Conservation (phyloP, 78 protist genomes). For the Dictyostelium citrinum region DNA sequence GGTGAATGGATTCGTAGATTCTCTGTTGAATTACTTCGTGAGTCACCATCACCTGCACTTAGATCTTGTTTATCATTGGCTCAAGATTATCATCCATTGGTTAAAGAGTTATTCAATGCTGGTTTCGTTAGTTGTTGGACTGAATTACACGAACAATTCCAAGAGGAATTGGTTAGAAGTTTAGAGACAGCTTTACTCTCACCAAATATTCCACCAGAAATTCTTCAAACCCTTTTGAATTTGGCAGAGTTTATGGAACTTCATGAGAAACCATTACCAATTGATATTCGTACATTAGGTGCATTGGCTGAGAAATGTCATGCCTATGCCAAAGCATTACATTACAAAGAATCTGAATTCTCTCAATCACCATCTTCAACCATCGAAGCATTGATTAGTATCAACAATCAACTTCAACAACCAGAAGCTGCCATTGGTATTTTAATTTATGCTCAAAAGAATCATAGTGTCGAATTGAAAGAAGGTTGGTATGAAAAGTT, state of each 20-base stretch:
- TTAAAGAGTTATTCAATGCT: constrained; percentile 97
- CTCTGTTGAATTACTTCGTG: constrained; percentile 91
- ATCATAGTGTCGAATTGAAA: constrained; percentile 75
- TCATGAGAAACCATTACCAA: constrained; percentile 91
- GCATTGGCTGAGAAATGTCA: constrained; percentile 94
- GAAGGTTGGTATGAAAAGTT: constrained; percentile 97
- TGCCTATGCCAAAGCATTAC: constrained; percentile 98
- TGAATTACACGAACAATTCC: constrained; percentile 85
- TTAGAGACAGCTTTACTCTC: constrained; percentile 74
- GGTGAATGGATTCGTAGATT: constrained; percentile 95
- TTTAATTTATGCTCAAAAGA: constrained; percentile 82
- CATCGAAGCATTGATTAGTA: constrained; percentile 92
- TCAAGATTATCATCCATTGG: constrained; percentile 89
- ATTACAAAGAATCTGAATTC: constrained; percentile 92
- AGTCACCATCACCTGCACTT: constrained; percentile 96
- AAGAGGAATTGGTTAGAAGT: constrained; percentile 62
- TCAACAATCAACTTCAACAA: constrained; percentile 94
- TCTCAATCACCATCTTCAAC: constrained; percentile 21
- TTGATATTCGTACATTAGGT: constrained; percentile 88
- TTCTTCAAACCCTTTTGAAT: constrained; percentile 90
- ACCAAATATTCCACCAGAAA: constrained; percentile 93
- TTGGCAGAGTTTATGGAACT: constrained; percentile 98
- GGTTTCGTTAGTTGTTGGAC: constrained; percentile 96
- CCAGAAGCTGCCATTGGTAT: constrained; percentile 97
- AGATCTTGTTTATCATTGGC: constrained; percentile 94